Evolutionary conservation across 495 filamentous ascomycete species (phyloP).

Genomic region (Neurospora sublineolata): DNA sequence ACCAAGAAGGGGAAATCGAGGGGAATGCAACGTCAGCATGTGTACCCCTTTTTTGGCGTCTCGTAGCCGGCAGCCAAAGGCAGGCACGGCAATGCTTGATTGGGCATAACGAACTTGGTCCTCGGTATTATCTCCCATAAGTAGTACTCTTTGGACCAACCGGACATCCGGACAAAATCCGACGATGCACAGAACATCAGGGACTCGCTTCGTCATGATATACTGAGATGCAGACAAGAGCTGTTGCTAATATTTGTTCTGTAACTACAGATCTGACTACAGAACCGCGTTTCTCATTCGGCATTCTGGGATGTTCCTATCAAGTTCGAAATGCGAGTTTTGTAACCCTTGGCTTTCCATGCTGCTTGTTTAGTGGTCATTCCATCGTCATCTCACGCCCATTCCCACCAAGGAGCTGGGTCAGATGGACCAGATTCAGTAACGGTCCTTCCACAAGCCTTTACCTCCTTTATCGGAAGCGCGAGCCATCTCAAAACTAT

Average conservation of each 20-base stretch:
- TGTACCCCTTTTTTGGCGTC: not conserved
- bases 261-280: not conserved
- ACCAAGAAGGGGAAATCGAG: not conserved
- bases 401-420: not conserved
- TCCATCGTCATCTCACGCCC: not conserved
- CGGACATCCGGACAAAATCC: not conserved
- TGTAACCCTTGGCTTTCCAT: not conserved
- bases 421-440: not conserved
- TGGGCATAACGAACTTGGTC: not conserved
- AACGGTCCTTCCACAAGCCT: not conserved
- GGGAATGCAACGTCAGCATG: not conserved
- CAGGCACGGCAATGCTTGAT: not conserved
- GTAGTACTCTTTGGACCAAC: not conserved
- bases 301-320: not conserved
- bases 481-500: not conserved
- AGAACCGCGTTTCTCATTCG: not conserved
- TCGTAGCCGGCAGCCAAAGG: not conserved
- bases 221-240: not conserved
- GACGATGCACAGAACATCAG: not conserved
- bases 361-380: not conserved
- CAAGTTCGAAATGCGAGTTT: not conserved
- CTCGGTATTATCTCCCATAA: not conserved
- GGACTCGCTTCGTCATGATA: not conserved
- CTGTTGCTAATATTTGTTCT: not conserved
- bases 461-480: not conserved